phyloP scores from a whole-genome alignment of 129 eudicot genomes.

The Chrysanthemum makinoi region DNA sequence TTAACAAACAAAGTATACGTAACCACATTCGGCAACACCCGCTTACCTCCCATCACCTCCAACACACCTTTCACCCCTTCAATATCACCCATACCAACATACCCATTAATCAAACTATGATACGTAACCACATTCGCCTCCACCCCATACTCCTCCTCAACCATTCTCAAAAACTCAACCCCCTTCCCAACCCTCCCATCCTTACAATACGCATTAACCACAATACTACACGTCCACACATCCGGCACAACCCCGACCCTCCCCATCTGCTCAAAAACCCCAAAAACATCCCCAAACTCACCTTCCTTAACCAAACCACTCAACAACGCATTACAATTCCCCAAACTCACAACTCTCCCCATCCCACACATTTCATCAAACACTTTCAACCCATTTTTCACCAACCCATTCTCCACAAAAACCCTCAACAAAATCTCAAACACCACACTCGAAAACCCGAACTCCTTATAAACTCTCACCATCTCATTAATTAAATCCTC shows the following conservation, averaged over 20 bases:
- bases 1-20: slow-evolving; percentile 64
- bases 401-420: slow-evolving; percentile 58
- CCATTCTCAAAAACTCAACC: slow-evolving; percentile 44
- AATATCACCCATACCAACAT: slow-evolving; percentile 55
- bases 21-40: slow-evolving; percentile 54
- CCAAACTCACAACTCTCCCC: slow-evolving; percentile 63
- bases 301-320: slow-evolving; percentile 55
- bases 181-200: slow-evolving; percentile 53
- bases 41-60: slow-evolving; percentile 45
- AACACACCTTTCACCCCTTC: slow-evolving; percentile 57
- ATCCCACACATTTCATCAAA: slow-evolving; percentile 75
- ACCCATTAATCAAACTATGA: slow-evolving; percentile 80
- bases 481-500: slow-evolving; percentile 35
- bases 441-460: slow-evolving; percentile 65
- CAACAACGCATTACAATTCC: slow-evolving; percentile 74
- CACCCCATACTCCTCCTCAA: slow-evolving; percentile 48
- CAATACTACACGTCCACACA: slow-evolving; percentile 69
- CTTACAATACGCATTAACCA: slow-evolving; percentile 83
- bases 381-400: slow-evolving; percentile 66
- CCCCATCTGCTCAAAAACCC: slow-evolving; percentile 68
- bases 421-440: slow-evolving; percentile 69
- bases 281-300: slow-evolving; percentile 40
- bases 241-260: slow-evolving; percentile 63
- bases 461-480: slow-evolving; percentile 58
- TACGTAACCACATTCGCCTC: slow-evolving; percentile 66